A percentile compares a stretch with the other conserved stretches of the same genome.
Conservation (phyloP, 768 basidiomycete genomes). For the Kwoniella europaea region DNA sequence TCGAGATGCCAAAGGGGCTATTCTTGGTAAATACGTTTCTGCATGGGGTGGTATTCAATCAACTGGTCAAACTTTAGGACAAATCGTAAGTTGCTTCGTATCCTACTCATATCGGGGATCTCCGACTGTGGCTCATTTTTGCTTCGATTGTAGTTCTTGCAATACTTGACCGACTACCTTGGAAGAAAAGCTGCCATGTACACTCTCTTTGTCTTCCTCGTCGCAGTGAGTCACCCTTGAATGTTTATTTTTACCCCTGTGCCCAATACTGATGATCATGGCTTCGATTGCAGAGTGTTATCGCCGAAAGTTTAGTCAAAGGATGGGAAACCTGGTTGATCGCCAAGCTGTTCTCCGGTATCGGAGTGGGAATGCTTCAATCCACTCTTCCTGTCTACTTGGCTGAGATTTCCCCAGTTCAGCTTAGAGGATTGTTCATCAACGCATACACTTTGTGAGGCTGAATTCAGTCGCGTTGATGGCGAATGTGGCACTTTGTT, state of each 20-base stretch:
- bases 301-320: slow-evolving; percentile 30
- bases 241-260: background rate
- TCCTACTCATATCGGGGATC: too few species aligned
- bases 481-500: background rate
- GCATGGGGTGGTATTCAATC: slow-evolving; percentile 41
- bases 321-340: slow-evolving; percentile 31
- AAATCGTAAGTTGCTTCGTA: slow-evolving; percentile 26
- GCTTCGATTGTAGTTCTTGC: slow-evolving; percentile 13
- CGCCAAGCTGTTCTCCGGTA: slow-evolving; percentile 39
- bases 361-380: slow-evolving; percentile 41
- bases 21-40: slow-evolving; percentile 19
- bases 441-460: slow-evolving; percentile 38
- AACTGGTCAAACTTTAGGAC: slow-evolving; percentile 32
- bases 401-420: slow-evolving; percentile 30
- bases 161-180: slow-evolving; percentile 28
- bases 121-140: background rate
- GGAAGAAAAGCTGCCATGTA: slow-evolving; percentile 35
- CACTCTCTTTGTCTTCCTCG: slow-evolving; percentile 27
- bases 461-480: background rate
- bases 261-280: background rate
- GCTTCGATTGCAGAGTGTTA: slow-evolving; percentile 13
- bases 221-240: slow-evolving; percentile 22
- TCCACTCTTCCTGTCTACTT: slow-evolving; percentile 38
- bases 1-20: slow-evolving; percentile 8
- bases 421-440: slow-evolving; percentile 37